A percentile compares a stretch with the other conserved stretches of the same genome.
Evolutionary conservation across 2,329 filamentous ascomycete species (phyloP).

Genomic region (Elsinoe fawcettii): DNA sequence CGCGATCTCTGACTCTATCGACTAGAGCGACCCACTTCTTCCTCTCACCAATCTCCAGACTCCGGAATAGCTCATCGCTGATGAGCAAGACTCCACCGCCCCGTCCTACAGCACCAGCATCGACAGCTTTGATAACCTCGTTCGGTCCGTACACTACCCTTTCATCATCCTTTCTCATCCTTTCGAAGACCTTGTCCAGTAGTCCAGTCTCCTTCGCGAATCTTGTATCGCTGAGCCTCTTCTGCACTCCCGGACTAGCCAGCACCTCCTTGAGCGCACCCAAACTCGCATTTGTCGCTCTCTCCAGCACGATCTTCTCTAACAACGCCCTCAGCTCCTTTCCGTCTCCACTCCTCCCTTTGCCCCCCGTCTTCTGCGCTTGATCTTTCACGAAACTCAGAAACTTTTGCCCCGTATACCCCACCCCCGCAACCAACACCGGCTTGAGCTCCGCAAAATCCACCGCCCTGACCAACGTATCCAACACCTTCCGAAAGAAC

Average conservation of each 20-base stretch:
- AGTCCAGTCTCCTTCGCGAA: slow-evolving; percentile 74
- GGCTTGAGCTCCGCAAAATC: slow-evolving; percentile 65
- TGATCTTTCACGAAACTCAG: slow-evolving; percentile 60
- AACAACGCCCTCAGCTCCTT: slow-evolving; percentile 60
- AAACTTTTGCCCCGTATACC: slow-evolving; percentile 77
- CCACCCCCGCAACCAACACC: slow-evolving; percentile 77
- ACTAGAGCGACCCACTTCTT: slow-evolving; percentile 78
- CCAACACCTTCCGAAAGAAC: slow-evolving; percentile 72
- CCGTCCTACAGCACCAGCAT: slow-evolving; percentile 78
- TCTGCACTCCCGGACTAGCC: slow-evolving; percentile 67
- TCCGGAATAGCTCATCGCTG: slow-evolving; percentile 80
- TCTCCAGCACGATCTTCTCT: slow-evolving; percentile 59
- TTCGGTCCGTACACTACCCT: slow-evolving; percentile 82
- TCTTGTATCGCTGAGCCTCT: slow-evolving; percentile 75
- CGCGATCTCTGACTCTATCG: slow-evolving; percentile 70
- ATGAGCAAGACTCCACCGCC: slow-evolving; percentile 80
- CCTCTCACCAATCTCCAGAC: slow-evolving; percentile 66
- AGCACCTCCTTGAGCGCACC: slow-evolving; percentile 68
- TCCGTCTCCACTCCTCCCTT: slow-evolving; percentile 16
- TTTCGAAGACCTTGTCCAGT: slow-evolving; percentile 75
- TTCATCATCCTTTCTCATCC: slow-evolving; percentile 75
- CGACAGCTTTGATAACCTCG: slow-evolving; percentile 75
- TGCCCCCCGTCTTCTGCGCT: slow-evolving; percentile 29
- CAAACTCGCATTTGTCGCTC: not conserved
- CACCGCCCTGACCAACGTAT: slow-evolving; percentile 68